These are phyloP conservation scores for Hypoxylon sp. DNA, from an alignment of 2,329 filamentous ascomycete genomes.

Conservation along the genomic window DNA sequence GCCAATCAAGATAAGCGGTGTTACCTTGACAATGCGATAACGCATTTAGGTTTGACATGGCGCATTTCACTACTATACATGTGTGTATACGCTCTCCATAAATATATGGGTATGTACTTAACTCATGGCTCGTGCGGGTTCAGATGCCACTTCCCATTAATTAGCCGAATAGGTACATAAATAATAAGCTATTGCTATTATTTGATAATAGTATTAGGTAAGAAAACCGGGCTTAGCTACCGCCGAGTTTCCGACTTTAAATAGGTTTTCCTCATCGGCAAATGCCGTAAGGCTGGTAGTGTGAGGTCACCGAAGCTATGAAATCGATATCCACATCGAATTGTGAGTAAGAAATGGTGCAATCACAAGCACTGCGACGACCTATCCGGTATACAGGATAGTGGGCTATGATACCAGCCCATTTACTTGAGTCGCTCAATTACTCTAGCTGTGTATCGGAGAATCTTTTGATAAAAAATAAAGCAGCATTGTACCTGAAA, in stretches of 20 bases:
- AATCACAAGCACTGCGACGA: conserved; percentile 16
- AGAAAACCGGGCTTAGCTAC: conserved; percentile 7
- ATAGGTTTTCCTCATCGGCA: conserved; percentile 8
- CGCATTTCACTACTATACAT: background rate
- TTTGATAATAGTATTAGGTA: conserved; percentile 1
- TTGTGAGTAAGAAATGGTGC: conserved; percentile 21
- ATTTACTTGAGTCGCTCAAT: conserved; percentile 1
- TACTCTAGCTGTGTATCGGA: conserved; percentile 7
- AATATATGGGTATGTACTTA: background rate
- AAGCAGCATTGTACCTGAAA: background rate
- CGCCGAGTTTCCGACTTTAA: conserved; percentile 23
- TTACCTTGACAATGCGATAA: conserved; percentile 25
- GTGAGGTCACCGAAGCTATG: conserved; percentile 43
- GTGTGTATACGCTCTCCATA: background rate
- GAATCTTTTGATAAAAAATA: conserved; percentile 8
- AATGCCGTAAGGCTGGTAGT: conserved; percentile 16
- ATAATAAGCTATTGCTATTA: background rate
- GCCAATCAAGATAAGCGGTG: conserved; percentile 38
- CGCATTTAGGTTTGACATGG: conserved; percentile 1
- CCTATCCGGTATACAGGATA: conserved; percentile 16
- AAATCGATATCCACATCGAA: conserved; percentile 19
- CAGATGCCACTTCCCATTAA: conserved; percentile 11
- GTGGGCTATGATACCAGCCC: conserved; percentile 1
- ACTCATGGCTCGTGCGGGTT: background rate
- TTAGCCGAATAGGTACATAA: conserved; percentile 3